Evolutionary conservation across 2,329 filamentous ascomycete species (phyloP), one percentile per base, ranked within the genome.

Genomic region (Esteya vermicola): DNA sequence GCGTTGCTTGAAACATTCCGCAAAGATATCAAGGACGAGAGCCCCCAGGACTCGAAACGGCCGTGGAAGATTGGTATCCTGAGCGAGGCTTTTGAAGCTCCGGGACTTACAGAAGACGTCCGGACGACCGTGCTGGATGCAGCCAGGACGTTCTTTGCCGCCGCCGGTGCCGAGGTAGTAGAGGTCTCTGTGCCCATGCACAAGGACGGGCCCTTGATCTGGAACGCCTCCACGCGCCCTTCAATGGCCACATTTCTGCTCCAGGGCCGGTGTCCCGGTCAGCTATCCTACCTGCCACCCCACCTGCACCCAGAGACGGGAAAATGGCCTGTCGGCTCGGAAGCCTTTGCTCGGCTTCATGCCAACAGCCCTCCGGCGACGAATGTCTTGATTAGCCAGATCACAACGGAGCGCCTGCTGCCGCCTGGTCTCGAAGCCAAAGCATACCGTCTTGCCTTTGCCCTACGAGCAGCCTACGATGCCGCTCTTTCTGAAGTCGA

Each of bases 391-490:
- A 54, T 70, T 27, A 60, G 59, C 43, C 55, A 56, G 13, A 52
- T 47, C 1, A 46, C 47, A 6, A 43, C 54, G 13, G 38, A 38
- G 9, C 20, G 38, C 2, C 47, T 48, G 2, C 53, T 53, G 30
- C 49, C 51, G 0, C 47, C 53, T 1, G 45, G 46, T 4, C 48
- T 61, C 4, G 57, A 62, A 27, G 58, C 58, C 19, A 69, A 70
- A 50, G 64, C 64, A 1, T 57, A 67, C 42, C 59, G 61, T 22
- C 61, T 64, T 38, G 60, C 63, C 2, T 58, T 63, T 39, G 52
- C 65, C 45, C 53, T 71, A n/a, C 57, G 66, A 3, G 63, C 59
- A 6, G 67, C 64, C 4, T 71, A 71, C 47, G 65, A 71, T 46
- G 45, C 48, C 9, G 65, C 57, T 0, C 48, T 70, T 4, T 50